These are phyloP conservation scores for Andrographis paniculata DNA, from an alignment of 305 asterid genomes.

Conservation along the genomic window DNA sequence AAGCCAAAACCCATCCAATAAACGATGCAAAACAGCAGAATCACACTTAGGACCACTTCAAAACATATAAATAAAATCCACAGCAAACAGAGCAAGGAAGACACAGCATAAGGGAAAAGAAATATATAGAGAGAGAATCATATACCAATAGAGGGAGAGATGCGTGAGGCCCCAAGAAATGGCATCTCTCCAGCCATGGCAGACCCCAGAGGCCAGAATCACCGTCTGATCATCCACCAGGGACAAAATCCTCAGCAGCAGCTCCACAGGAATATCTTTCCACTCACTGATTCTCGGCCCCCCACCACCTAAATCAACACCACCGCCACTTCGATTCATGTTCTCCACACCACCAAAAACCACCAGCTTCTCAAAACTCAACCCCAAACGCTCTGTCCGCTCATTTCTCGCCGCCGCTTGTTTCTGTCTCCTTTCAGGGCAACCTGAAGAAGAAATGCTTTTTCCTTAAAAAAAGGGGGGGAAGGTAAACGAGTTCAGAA, in stretches of 20 bases:
- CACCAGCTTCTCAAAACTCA: background rate
- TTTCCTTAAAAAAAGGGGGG: too few relatives aligned
- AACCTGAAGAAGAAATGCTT: too few relatives aligned
- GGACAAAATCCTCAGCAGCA: constrained; percentile 67
- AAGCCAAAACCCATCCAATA: background rate
- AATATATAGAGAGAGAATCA: background rate
- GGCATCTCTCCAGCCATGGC: constrained; percentile 95
- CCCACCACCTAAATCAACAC: constrained; percentile 31
- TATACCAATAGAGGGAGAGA: constrained; percentile 85
- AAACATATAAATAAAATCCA: background rate
- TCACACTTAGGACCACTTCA: background rate
- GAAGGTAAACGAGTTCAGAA: too few relatives aligned
- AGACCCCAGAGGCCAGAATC: constrained; percentile 89
- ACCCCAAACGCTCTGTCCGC: background rate
- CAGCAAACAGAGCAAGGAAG: constrained; percentile 3
- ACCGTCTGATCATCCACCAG: constrained; percentile 85
- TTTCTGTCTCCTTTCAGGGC: too few relatives aligned
- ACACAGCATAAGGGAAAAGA: background rate
- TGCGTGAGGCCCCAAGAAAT: constrained; percentile 71
- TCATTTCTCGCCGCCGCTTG: background rate
- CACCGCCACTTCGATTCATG: constrained; percentile 13
- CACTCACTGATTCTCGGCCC: constrained; percentile 57
- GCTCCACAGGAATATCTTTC: constrained; percentile 93
- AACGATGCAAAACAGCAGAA: background rate
- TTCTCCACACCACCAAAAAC: constrained; percentile 9